phyloP scores from a whole-genome alignment of 106 monocot genomes.

The Amphibolis antarctica region DNA sequence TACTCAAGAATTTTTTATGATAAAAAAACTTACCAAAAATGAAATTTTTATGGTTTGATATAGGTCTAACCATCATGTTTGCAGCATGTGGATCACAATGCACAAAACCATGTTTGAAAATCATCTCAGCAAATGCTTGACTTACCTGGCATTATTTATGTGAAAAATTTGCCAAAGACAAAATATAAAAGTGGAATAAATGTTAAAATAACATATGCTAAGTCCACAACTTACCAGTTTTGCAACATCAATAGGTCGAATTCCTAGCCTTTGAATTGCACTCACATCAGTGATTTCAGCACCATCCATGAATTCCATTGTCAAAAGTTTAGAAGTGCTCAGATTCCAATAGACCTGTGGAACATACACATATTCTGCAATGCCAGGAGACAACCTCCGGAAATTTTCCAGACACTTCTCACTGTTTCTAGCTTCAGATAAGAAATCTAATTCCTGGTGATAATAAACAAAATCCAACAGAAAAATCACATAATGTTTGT shows the following conservation, averaged over 20 bases:
- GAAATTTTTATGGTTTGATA: slow-evolving; percentile 35
- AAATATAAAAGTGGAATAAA: neutral
- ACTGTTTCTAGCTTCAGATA: slow-evolving; percentile 76
- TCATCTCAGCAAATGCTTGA: slow-evolving; percentile 90
- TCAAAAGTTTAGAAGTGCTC: slow-evolving; percentile 76
- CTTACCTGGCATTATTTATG: slow-evolving; percentile 39
- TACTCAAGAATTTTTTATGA: neutral
- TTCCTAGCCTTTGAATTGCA: slow-evolving; percentile 42
- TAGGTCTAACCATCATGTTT: slow-evolving; percentile 87
- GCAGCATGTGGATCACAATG: slow-evolving; percentile 99
- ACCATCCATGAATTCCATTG: slow-evolving; percentile 93
- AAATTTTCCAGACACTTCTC: slow-evolving; percentile 85
- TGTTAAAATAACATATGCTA: neutral
- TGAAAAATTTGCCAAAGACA: neutral
- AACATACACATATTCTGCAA: slow-evolving; percentile 65
- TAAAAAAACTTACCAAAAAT: slow-evolving; percentile 42
- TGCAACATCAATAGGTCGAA: slow-evolving; percentile 65
- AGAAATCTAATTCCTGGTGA: slow-evolving; percentile 89
- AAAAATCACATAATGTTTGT: neutral
- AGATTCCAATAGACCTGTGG: slow-evolving; percentile 81
- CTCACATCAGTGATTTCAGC: slow-evolving; percentile 80
- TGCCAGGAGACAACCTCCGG: slow-evolving; percentile 72
- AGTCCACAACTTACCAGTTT: slow-evolving; percentile 45
- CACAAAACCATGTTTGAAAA: slow-evolving; percentile 93
- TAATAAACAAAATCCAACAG: slow-evolving; percentile 3